These are phyloP conservation scores for Populus deltoides DNA, from an alignment of 345 rosid species.

Conservation along the genomic window DNA sequence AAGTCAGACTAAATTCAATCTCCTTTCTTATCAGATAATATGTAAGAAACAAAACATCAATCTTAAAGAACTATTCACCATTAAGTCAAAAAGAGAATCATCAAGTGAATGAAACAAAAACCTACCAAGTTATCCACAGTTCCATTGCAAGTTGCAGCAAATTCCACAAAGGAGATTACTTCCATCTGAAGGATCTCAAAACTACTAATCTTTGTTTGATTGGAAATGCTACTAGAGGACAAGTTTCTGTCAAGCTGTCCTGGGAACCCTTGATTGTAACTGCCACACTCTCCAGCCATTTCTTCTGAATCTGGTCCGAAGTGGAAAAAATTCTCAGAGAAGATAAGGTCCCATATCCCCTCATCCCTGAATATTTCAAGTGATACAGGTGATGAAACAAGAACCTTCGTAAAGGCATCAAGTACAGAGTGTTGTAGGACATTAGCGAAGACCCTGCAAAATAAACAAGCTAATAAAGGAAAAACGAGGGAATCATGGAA, in stretches of 20 bases:
- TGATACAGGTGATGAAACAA: constrained; percentile 46
- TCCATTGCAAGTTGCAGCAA: constrained; percentile 57
- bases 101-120: constrained; percentile 13
- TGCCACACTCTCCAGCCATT: constrained; percentile 28
- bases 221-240: constrained; percentile 17
- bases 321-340: constrained; percentile 69
- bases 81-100: constrained; percentile 3
- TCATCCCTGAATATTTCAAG: constrained; percentile 59
- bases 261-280: constrained; percentile 14
- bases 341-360: constrained; percentile 70
- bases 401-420: constrained; percentile 49
- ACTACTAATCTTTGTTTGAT: constrained; percentile 27
- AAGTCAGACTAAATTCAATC: not conserved
- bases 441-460: constrained; percentile 46
- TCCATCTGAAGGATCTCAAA: constrained; percentile 55
- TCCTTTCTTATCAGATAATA: not conserved
- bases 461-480: constrained; percentile 3
- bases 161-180: constrained; percentile 56
- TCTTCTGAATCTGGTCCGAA: constrained; percentile 41
- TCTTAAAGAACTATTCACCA: constrained; percentile 1
- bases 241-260: constrained; percentile 27
- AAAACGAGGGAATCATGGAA: not conserved
- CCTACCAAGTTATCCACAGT: constrained; percentile 58
- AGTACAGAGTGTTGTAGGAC: constrained; percentile 54
- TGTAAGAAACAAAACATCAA: constrained; percentile 16